Base-by-base conservation (phyloP, 345 rosid species). In the Streptanthus diversifolius region DNA sequence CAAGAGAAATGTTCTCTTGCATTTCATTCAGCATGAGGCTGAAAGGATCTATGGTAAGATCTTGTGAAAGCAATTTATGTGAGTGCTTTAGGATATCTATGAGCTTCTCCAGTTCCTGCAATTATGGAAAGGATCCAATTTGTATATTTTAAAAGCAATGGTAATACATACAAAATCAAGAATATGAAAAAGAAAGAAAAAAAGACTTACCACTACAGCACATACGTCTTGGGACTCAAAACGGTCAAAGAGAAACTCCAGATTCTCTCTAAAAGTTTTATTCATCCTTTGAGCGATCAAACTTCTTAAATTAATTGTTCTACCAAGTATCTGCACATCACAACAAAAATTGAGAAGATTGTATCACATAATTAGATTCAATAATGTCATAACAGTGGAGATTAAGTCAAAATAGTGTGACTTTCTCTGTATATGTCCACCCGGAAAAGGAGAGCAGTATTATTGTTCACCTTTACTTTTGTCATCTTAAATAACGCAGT, bases 171-270 rank as follows among this genome's bases (percentile, higher is more conserved):
- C 32, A 30, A 60, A 57, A 11, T 56, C 63, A 74, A 47, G 53
- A 44, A 55, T 17, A 21, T 19, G 24, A 12, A 63, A 39, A 29
- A 56, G n/a, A 24, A 21, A 7, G 33, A 6, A 14, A 30, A 39
- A 63, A 19, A 40, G 66, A 33, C 80, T 80, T 74, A 95, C 99
- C 84, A 95, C 98, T 52, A 90, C 78, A 39, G 99, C 97, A 81
- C 97, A 91, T 67, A 95, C 73, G 81, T 95, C 98, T 48, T 95
- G 98, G 44, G 97, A 95, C 86, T 91, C 98, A 53, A 95, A 95
- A 55, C 96, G 96, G 52, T 95, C 96, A 71, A 95, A 88, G 24
- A 95, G 90, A 81, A 95, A 95, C 82, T 95, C 99, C 1, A 95
- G 85, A 77, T 95, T 95, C 81, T 95, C 99, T 82, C 99, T 91